Conservation (phyloP, 139 green algal genomes). For the Chlamydomonas eustigma region DNA sequence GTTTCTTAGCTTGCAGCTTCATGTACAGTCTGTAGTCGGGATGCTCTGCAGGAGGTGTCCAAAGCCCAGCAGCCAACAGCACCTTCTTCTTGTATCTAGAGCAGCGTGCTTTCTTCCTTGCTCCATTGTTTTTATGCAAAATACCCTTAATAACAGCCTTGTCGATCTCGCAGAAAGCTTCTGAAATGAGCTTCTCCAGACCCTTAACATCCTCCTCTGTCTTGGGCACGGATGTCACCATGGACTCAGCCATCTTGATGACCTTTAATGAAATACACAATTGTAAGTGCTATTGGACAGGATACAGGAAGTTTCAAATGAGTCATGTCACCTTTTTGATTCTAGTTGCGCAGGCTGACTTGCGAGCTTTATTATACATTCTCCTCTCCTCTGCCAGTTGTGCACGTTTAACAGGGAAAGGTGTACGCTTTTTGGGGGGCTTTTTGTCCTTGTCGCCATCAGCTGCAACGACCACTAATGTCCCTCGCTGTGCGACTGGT, state of each 20-base stretch:
- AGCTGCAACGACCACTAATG: conserved; percentile 2
- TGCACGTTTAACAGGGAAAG: conserved; percentile 44
- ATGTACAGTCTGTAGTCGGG: conserved; percentile 17
- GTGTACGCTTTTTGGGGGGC: conserved; percentile 24
- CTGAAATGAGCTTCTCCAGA: conserved; percentile 64
- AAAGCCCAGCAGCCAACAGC: conserved; percentile 29
- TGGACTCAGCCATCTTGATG: conserved; percentile 46
- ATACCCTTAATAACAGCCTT: conserved; percentile 78
- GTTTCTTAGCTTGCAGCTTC: conserved; percentile 11
- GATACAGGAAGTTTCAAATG: background rate
- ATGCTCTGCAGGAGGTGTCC: conserved; percentile 20
- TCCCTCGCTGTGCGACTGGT: background rate
- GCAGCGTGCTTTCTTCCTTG: conserved; percentile 77
- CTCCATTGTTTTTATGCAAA: conserved; percentile 80
- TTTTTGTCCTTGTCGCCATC: conserved; percentile 14
- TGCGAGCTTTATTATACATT: conserved; percentile 75
- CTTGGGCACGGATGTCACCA: conserved; percentile 5
- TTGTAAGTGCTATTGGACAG: background rate
- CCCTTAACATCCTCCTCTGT: conserved; percentile 46
- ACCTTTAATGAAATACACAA: conserved; percentile 31
- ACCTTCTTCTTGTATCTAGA: conserved; percentile 55
- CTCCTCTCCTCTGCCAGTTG: conserved; percentile 54
- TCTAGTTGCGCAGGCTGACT: conserved; percentile 73
- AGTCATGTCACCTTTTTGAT: conserved; percentile 76
- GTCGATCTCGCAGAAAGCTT: conserved; percentile 82